A percentile compares a stretch with the other conserved stretches of the same genome.
phyloP scores from a whole-genome alignment of 2,329 filamentous ascomycete genomes.

The Xylariaceae sp. region DNA sequence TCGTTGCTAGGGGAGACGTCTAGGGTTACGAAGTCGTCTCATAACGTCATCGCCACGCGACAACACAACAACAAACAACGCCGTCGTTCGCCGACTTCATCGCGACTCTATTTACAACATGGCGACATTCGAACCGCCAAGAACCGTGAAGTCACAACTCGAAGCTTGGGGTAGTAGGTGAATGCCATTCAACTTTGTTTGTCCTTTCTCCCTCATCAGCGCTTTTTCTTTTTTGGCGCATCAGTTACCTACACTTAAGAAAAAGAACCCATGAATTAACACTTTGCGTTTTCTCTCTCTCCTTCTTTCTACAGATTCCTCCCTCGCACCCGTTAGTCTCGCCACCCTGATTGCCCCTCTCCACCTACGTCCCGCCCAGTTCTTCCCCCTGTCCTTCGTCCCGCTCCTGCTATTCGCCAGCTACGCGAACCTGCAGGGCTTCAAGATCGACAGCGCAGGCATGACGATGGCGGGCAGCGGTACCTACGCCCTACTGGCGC shows the following conservation, averaged over 20 bases:
- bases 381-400: conserved; percentile 45
- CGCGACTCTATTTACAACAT: conserved; percentile 20
- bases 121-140: conserved; percentile 30
- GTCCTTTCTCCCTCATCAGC: background rate
- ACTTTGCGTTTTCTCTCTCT: background rate
- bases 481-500: conserved; percentile 50
- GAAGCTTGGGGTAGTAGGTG: conserved; percentile 48
- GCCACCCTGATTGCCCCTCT: conserved; percentile 52
- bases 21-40: background rate
- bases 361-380: conserved; percentile 49
- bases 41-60: background rate
- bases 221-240: no score
- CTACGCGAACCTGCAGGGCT: conserved; percentile 56
- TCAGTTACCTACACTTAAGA: background rate
- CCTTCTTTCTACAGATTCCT: conserved; percentile 38
- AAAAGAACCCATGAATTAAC: background rate
- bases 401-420: conserved; percentile 50
- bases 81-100: background rate
- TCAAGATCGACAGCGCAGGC: conserved; percentile 51
- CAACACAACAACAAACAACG: background rate
- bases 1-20: background rate
- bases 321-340: conserved; percentile 49
- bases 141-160: conserved; percentile 33
- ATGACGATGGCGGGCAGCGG: conserved; percentile 52
- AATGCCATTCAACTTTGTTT: background rate